Percentiles rank a stretch among this genome's conserved stretches.
phyloP scores from a whole-genome alignment of 805 yeast species.

The Ogataea ganodermae region DNA sequence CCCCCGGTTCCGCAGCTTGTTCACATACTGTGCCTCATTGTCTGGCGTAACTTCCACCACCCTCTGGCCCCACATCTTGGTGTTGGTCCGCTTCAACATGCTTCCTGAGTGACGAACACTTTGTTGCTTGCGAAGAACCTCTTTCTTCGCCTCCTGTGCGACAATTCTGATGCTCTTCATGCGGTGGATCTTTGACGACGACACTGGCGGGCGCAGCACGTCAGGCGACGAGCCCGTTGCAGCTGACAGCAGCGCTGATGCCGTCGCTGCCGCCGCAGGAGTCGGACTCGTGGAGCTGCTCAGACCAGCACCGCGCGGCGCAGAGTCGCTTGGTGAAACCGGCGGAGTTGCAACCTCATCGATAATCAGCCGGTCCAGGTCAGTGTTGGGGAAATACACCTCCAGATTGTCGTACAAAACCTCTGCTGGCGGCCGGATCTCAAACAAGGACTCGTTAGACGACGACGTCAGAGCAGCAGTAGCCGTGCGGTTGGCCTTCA shows the following conservation, averaged over 20 bases:
- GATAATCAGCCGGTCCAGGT: slow-evolving; percentile 87
- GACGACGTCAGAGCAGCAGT: slow-evolving; percentile 17
- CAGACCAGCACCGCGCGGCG: too few species aligned
- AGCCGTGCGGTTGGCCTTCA: slow-evolving; percentile 9
- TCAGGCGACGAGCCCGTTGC: slow-evolving; percentile 16
- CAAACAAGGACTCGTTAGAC: slow-evolving; percentile 39
- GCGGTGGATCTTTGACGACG: slow-evolving; percentile 48
- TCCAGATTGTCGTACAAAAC: slow-evolving; percentile 91
- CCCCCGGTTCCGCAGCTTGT: slow-evolving; percentile 60
- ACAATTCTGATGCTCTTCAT: slow-evolving; percentile 92
- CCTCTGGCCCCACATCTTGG: slow-evolving; percentile 97
- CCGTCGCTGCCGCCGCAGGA: not conserved
- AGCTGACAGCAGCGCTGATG: too few species aligned
- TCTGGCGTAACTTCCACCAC: slow-evolving; percentile 87
- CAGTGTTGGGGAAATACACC: slow-evolving; percentile 87
- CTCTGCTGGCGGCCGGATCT: slow-evolving; percentile 93
- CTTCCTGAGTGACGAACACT: slow-evolving; percentile 17
- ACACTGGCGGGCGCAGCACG: slow-evolving; percentile 43
- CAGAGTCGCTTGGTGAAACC: slow-evolving; percentile 44
- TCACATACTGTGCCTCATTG: slow-evolving; percentile 60
- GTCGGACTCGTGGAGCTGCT: too few species aligned
- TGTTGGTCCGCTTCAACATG: slow-evolving; percentile 70
- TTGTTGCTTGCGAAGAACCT: slow-evolving; percentile 43
- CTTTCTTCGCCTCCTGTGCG: slow-evolving; percentile 84
- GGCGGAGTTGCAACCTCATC: slow-evolving; percentile 68